A percentile compares a stretch with the other conserved stretches of the same genome.
phyloP scores from a whole-genome alignment of 179 eudicot genomes.

The Beta lomatogona region DNA sequence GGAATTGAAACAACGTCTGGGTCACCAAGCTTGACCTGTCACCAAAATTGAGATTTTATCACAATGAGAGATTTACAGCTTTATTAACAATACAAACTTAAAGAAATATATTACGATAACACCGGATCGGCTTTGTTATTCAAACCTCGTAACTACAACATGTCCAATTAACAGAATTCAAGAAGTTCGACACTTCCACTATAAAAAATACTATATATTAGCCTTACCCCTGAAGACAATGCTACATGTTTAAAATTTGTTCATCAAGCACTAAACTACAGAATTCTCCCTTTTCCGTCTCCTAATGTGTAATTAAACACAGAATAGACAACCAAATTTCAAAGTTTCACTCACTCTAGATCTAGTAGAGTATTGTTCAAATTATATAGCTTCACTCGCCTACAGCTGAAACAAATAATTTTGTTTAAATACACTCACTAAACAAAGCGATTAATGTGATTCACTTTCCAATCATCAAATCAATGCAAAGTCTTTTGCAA shows the following conservation, averaged over 20 bases:
- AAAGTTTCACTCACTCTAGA: background rate
- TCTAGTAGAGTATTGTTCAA: background rate
- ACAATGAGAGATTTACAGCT: background rate
- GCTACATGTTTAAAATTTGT: background rate
- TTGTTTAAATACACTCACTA: background rate
- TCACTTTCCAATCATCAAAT: background rate
- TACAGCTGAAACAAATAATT: too few relatives aligned
- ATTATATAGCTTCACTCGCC: background rate
- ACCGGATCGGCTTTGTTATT: background rate
- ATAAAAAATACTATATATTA: background rate
- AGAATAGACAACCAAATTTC: too few relatives aligned
- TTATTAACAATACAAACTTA: background rate
- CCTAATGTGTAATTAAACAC: too few relatives aligned
- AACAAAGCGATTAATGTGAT: background rate
- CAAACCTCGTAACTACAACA: background rate
- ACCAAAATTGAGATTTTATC: conserved; percentile 8
- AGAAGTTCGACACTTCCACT: background rate
- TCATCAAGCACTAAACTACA: background rate
- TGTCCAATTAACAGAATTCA: background rate
- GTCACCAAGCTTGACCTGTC: conserved; percentile 85
- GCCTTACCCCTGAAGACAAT: background rate
- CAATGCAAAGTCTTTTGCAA: background rate
- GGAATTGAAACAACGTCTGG: conserved; percentile 94
- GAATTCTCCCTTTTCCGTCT: too few relatives aligned
- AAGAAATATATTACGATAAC: background rate